Evolutionary conservation across 2,329 filamentous ascomycete species (phyloP).

Genomic region (Neodidymelliopsis sp.): DNA sequence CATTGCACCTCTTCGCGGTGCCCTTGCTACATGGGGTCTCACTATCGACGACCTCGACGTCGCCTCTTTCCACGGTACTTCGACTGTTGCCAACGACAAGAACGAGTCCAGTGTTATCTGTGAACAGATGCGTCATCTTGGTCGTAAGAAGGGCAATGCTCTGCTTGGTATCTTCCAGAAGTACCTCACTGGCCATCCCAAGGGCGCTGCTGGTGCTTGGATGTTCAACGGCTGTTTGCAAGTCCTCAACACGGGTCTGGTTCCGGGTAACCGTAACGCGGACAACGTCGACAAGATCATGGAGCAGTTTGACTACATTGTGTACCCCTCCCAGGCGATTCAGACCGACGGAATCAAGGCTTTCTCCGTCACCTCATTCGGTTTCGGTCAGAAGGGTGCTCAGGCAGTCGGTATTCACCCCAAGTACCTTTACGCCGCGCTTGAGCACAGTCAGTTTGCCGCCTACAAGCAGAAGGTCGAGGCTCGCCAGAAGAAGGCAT

Average conservation of each 20-base stretch:
- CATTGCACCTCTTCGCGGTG: conserved; percentile 94
- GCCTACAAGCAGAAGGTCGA: conserved; percentile 88
- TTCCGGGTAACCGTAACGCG: conserved; percentile 96
- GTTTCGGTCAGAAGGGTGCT: conserved; percentile 98
- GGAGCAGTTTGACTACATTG: conserved; percentile 97
- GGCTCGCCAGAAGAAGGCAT: conserved; percentile 96
- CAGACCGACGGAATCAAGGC: conserved; percentile 99
- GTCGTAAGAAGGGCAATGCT: conserved; percentile 95
- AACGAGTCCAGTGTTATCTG: conserved; percentile 98
- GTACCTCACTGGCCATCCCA: conserved; percentile 97
- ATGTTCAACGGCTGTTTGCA: conserved; percentile 99
- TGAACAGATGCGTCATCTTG: conserved; percentile 93
- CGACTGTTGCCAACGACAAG: conserved; percentile 98
- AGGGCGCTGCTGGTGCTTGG: conserved; percentile 98
- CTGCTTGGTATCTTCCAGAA: conserved; percentile 99
- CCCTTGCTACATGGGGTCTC: conserved; percentile 95
- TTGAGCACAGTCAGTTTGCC: conserved; percentile 83
- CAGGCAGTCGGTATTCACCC: conserved; percentile 97
- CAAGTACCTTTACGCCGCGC: conserved; percentile 92
- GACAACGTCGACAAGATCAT: conserved; percentile 96
- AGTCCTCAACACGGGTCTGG: conserved; percentile 90
- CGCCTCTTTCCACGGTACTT: conserved; percentile 98
- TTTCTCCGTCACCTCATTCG: conserved; percentile 98
- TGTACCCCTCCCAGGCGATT: conserved; percentile 93
- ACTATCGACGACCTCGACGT: conserved; percentile 95